A percentile compares a stretch with the other conserved stretches of the same genome.
Conservation (phyloP, 2,329 filamentous ascomycete genomes). For the Mycosphaerella sp. region DNA sequence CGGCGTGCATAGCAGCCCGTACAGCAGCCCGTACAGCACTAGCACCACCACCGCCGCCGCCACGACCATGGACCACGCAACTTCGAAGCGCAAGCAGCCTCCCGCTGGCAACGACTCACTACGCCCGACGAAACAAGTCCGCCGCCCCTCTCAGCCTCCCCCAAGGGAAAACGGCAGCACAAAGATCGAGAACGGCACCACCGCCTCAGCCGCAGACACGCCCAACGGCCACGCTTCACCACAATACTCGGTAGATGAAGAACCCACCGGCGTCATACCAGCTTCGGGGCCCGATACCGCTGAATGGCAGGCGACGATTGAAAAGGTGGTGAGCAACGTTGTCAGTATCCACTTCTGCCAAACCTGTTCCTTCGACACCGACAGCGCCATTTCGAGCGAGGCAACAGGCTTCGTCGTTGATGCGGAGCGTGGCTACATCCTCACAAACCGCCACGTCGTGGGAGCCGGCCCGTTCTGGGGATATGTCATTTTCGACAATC, state of each 20-base stretch:
- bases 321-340: constrained; percentile 87
- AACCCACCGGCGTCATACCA: constrained; percentile 37
- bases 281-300: constrained; percentile 56
- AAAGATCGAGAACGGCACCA: constrained; percentile 27
- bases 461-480: constrained; percentile 96
- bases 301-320: constrained; percentile 94
- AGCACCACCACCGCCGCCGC: constrained; percentile 6
- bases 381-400: constrained; percentile 85
- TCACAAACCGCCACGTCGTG: constrained; percentile 69
- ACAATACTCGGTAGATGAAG: constrained; percentile 43
- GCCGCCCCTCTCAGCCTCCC: constrained; percentile 23
- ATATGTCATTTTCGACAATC: constrained; percentile 97
- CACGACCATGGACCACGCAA: constrained; percentile 21
- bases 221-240: constrained; percentile 33
- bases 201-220: constrained; percentile 28
- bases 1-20: neutral
- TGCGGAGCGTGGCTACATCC: constrained; percentile 70
- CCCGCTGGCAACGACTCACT: constrained; percentile 27
- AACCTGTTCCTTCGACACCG: constrained; percentile 97
- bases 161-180: constrained; percentile 20
- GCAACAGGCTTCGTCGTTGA: constrained; percentile 98
- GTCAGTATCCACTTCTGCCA: constrained; percentile 99
- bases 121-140: constrained; percentile 33
- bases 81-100: constrained; percentile 36
- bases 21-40: neutral